These are phyloP conservation scores for Atkinsonella texensis DNA, from an alignment of 2,329 filamentous ascomycete genomes.

Conservation along the genomic window DNA sequence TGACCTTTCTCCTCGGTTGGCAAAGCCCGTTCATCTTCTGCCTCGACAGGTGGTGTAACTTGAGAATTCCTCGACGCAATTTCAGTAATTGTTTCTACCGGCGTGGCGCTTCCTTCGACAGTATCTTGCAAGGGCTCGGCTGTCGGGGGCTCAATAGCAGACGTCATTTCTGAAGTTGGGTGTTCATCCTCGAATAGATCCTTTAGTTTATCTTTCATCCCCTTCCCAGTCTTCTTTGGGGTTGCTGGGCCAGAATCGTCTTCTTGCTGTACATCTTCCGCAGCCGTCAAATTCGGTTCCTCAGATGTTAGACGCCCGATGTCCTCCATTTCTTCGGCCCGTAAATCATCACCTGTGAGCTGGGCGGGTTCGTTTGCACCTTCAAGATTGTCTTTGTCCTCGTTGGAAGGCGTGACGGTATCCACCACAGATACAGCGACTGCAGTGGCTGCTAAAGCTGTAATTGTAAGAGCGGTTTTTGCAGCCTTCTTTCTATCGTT, in stretches of 20 bases:
- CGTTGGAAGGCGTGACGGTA: neutral
- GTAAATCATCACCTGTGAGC: neutral
- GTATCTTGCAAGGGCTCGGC: neutral
- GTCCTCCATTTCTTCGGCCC: constrained; percentile 11
- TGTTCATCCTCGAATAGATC: neutral
- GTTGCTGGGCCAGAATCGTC: constrained; percentile 20
- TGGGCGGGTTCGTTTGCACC: neutral
- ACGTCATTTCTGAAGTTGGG: neutral
- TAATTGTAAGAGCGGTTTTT: constrained; percentile 15
- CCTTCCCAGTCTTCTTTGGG: constrained; percentile 31
- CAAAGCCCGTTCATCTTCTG: neutral
- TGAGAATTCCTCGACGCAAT: neutral
- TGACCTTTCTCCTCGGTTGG: no score
- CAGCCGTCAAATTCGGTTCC: neutral
- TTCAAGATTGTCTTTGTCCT: constrained; percentile 1
- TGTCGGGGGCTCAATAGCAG: neutral
- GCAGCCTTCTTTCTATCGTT: constrained; percentile 26
- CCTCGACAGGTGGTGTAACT: neutral
- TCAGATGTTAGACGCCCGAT: neutral
- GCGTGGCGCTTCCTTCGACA: neutral
- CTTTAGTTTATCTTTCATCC: constrained; percentile 14
- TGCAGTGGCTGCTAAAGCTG: constrained; percentile 4
- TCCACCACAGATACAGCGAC: neutral
- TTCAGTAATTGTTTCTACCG: neutral
- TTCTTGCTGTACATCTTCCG: neutral